phyloP scores from a whole-genome alignment of 2,329 filamentous ascomycete species.

The Sordariomycetes sp. region DNA sequence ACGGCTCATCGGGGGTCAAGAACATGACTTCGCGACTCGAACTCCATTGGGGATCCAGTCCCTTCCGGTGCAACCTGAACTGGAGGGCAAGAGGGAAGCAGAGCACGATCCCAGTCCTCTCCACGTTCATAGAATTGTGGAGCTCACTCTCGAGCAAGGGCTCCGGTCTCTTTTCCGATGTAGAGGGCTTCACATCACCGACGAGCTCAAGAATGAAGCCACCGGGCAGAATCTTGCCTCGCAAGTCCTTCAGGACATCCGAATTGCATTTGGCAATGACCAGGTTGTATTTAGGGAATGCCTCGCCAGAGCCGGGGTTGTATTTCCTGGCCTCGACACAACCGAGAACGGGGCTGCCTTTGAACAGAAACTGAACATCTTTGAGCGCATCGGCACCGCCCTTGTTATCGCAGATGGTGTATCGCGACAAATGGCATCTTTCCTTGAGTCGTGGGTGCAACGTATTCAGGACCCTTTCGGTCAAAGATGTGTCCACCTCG shows the following conservation, averaged over 20 bases:
- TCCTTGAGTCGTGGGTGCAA: constrained; percentile 11
- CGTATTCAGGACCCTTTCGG: constrained; percentile 12
- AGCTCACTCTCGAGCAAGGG: no score
- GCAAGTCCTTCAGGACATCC: neutral
- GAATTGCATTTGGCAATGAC: constrained; percentile 12
- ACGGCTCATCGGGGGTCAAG: neutral
- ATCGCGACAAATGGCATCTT: constrained; percentile 19
- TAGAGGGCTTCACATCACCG: neutral
- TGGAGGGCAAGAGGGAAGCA: neutral
- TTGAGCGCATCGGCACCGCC: constrained; percentile 3
- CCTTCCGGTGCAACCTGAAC: neutral
- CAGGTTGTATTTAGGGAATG: constrained; percentile 17
- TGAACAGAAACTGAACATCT: constrained; percentile 5
- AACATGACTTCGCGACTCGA: neutral
- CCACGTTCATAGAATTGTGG: neutral
- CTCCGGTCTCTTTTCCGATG: no score
- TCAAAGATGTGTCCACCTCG: constrained; percentile 13
- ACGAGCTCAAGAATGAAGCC: constrained; percentile 14
- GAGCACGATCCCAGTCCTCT: neutral
- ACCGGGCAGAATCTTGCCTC: constrained; percentile 13
- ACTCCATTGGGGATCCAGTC: neutral
- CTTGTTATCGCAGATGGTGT: constrained; percentile 13
- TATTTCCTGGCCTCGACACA: constrained; percentile 16
- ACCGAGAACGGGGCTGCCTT: constrained; percentile 7
- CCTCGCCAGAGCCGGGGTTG: constrained; percentile 8